Evolutionary conservation across 129 eudicot genomes (phyloP), one percentile per base, ranked within the genome.

Genomic region (Scalesia atractyloides): DNA sequence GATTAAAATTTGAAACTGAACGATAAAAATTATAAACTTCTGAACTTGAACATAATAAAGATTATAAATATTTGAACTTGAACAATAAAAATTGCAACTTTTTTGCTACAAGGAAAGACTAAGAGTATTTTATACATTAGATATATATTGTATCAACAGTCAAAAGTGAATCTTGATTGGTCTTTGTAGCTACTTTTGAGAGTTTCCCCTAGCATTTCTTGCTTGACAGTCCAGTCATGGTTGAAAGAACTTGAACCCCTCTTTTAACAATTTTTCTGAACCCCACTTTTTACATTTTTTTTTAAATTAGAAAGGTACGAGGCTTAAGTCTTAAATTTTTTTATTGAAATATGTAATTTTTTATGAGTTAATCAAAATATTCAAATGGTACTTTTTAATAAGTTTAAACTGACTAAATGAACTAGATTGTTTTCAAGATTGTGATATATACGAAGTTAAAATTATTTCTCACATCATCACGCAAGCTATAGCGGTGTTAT

Each of bases 121-220:
- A 30, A 51, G 54, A 13, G 36, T 56, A 24, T 65, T 64, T 49
- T 73, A 34, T 52, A 54, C 47, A 16, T n/a, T n/a, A n/a, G n/a
- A 18, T 57, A 71, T 13, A 26, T 30, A 30, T 30, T 30, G 3
- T 30, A 61, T 39, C 46, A 46, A 47, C 33, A 60, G 62, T 57
- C 74, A 67, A 76, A 76, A 15, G 70, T 65, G 26, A 41, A 65
- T 75, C 57, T 52, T 65, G 26, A 68, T 51, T 64, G 19, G 24
- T 34, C 9, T 47, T 34, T 26, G 48, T 15, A 20, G 41, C 53
- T 68, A 30, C 66, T 62, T 77, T 24, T 11, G 22, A 51, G 46
- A 36, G 19, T 15, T 50, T 9, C 22, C 48, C 30, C 12, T 41
- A 7, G 46, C 69, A 12, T 30, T 75, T 54, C n/a, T 41, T 22